These are phyloP conservation scores for Capsicum baccatum DNA, from an alignment of 257 asterid genomes.

Conservation along the genomic window DNA sequence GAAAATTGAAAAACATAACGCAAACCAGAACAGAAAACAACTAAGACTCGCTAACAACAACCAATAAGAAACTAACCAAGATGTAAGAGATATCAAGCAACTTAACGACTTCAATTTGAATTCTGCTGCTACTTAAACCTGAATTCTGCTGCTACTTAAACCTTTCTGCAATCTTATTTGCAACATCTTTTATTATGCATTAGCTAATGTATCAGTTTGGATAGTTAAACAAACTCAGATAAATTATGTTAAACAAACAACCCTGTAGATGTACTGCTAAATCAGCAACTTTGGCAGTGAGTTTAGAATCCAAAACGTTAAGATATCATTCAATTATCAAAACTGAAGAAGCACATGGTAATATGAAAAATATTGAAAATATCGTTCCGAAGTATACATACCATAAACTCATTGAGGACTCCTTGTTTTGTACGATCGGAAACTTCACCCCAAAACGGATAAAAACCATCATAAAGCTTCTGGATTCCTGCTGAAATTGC, in stretches of 20 bases:
- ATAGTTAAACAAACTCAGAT: not conserved
- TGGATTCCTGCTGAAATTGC: no score
- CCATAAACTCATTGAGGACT: no score
- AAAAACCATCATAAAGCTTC: no score
- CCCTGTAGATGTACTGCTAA: no score
- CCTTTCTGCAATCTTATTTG: not conserved
- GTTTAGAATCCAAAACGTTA: no score
- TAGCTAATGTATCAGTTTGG: not conserved
- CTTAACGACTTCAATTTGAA: not conserved
- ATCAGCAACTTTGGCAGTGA: no score
- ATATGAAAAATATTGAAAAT: no score
- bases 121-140: not conserved
- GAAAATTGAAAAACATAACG: not conserved
- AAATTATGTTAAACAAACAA: not conserved
- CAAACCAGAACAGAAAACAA: not conserved
- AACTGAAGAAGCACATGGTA: no score
- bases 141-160: not conserved
- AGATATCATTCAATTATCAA: no score
- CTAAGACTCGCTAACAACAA: not conserved
- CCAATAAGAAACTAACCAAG: not conserved
- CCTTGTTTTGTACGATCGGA: no score
- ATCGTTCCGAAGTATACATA: no score
- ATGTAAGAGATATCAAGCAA: not conserved
- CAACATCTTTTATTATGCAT: not conserved
- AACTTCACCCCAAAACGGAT: no score